phyloP scores from a whole-genome alignment of 176 grass and related monocot genomes.

The Raddia guianensis region DNA sequence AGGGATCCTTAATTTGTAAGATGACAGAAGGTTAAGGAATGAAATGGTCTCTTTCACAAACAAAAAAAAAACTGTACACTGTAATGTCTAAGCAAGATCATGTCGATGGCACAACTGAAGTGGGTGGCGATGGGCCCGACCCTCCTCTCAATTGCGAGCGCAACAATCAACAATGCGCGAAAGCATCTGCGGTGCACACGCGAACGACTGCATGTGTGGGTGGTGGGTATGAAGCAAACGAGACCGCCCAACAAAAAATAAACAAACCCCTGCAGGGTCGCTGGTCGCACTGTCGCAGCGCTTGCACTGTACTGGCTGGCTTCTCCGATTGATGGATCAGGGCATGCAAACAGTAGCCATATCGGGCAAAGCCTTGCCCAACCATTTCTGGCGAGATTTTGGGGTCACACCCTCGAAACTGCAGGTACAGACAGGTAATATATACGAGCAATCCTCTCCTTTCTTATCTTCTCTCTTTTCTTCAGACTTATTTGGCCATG shows the following conservation, averaged over 20 bases:
- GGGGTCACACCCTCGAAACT: too few species aligned
- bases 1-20: too few species aligned
- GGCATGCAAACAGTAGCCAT: slow-evolving; percentile 44
- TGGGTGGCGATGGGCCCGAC: slow-evolving; percentile 36
- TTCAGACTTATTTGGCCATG: too few species aligned
- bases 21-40: too few species aligned
- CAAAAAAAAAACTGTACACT: too few species aligned
- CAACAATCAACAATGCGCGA: too few species aligned
- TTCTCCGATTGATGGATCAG: slow-evolving; percentile 42
- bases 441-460: too few species aligned
- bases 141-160: slow-evolving; percentile 42
- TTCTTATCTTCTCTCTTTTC: neutral
- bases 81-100: too few species aligned
- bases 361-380: slow-evolving; percentile 43
- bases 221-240: neutral
- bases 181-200: too few species aligned
- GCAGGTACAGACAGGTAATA: too few species aligned
- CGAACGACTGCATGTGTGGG: neutral
- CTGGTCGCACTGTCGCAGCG: neutral
- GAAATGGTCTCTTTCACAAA: too few species aligned
- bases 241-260: slow-evolving; percentile 1
- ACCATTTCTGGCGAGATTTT: slow-evolving; percentile 36
- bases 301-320: slow-evolving; percentile 20
- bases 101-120: slow-evolving; percentile 53
- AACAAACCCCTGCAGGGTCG: neutral